A percentile compares a stretch with the other conserved stretches of the same genome.
Evolutionary conservation across 192 early-diverging fungal genomes (phyloP).

Genomic region (Coemansia sp.): DNA sequence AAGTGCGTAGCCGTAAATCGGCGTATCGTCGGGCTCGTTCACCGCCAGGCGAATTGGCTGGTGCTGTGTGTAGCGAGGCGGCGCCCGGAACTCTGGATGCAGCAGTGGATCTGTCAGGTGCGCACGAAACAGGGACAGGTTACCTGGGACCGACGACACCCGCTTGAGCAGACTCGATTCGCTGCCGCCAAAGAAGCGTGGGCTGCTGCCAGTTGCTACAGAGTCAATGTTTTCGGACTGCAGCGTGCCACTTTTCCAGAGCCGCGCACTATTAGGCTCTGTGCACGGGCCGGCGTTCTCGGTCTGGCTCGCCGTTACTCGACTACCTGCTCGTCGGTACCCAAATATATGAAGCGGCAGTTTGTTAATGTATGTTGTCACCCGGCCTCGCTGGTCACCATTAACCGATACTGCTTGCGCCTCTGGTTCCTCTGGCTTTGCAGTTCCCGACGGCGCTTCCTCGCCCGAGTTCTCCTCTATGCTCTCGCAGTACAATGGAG

Average conservation of each 20-base stretch:
- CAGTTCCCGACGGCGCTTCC: background rate
- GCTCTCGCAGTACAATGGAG: slow-evolving; percentile 2
- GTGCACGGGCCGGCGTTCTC: background rate
- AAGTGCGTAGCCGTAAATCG: slow-evolving; percentile 66
- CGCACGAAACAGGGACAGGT: slow-evolving; percentile 49
- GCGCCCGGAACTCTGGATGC: slow-evolving; percentile 53
- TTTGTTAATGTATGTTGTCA: slow-evolving; percentile 11
- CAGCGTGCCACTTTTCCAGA: background rate
- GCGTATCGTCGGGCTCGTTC: slow-evolving; percentile 65
- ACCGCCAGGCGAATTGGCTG: slow-evolving; percentile 60
- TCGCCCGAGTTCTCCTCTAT: slow-evolving; percentile 9
- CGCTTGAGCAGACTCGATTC: slow-evolving; percentile 40
- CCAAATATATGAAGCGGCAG: slow-evolving; percentile 25
- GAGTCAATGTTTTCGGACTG: background rate
- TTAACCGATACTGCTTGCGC: background rate
- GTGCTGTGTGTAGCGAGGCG: slow-evolving; percentile 57
- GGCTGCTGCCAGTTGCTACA: background rate
- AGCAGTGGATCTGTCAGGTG: slow-evolving; percentile 42
- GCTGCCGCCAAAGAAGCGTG: slow-evolving; percentile 8
- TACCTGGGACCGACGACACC: slow-evolving; percentile 48
- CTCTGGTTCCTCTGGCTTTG: background rate
- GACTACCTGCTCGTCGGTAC: slow-evolving; percentile 2
- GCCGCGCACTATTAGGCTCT: background rate
- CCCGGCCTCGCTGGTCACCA: background rate
- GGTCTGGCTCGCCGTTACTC: background rate